Evolutionary conservation across 2,329 filamentous ascomycete genomes (phyloP).

Genomic region (Blumeriella jaapii): DNA sequence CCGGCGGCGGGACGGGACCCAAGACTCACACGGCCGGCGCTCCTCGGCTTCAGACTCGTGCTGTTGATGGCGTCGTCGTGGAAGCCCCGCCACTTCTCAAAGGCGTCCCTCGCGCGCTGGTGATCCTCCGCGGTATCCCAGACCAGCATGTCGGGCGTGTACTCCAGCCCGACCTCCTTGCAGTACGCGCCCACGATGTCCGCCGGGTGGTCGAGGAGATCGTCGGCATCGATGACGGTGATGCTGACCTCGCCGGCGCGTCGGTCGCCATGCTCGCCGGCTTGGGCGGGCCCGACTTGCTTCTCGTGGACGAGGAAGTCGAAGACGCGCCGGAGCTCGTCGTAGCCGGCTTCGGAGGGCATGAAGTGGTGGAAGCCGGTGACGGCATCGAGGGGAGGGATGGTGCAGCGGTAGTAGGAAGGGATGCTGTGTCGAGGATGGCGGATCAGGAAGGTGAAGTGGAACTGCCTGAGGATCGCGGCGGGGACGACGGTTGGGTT

Average conservation of each 20-base stretch:
- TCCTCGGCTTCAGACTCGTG: constrained; percentile 59
- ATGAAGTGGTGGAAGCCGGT: constrained; percentile 85
- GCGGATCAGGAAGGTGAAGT: constrained; percentile 94
- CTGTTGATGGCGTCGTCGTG: constrained; percentile 90
- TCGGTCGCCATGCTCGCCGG: constrained; percentile 30
- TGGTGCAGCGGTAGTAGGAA: constrained; percentile 87
- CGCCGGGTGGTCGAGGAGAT: constrained; percentile 76
- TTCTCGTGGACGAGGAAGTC: constrained; percentile 65
- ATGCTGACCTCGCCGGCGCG: constrained; percentile 43
- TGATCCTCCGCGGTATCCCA: constrained; percentile 74
- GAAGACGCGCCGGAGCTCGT: constrained; percentile 76
- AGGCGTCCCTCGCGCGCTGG: constrained; percentile 55
- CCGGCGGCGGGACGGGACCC: background rate
- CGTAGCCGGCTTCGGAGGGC: constrained; percentile 80
- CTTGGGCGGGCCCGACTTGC: constrained; percentile 57
- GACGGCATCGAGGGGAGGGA: constrained; percentile 69
- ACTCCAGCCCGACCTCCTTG: constrained; percentile 67
- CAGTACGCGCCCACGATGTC: constrained; percentile 71
- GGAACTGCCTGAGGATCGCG: constrained; percentile 64
- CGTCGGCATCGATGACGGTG: constrained; percentile 86
- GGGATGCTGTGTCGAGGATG: constrained; percentile 88
- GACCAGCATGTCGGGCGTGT: constrained; percentile 63
- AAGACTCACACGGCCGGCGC: constrained; percentile 45
- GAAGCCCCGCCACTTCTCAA: constrained; percentile 96
- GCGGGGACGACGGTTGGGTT: constrained; percentile 82